These are phyloP conservation scores for Kwoniella dendrophila DNA, from an alignment of 768 basidiomycete genomes.

Conservation along the genomic window DNA sequence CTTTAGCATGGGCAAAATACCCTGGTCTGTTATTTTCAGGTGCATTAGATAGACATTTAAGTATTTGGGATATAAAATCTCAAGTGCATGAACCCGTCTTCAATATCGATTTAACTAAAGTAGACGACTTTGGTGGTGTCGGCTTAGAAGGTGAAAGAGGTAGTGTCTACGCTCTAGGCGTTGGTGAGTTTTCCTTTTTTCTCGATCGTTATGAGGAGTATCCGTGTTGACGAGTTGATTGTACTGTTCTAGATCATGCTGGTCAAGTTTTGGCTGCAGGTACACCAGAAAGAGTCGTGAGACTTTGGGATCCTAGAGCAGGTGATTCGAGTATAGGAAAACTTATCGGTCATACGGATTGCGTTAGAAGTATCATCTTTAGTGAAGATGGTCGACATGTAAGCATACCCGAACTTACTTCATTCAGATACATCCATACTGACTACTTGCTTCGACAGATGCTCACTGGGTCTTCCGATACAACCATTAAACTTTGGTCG, in stretches of 20 bases:
- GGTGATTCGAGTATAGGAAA: constrained; percentile 75
- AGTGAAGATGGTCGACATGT: constrained; percentile 91
- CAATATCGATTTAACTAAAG: constrained; percentile 46
- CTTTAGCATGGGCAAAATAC: constrained; percentile 47
- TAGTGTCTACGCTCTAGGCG: constrained; percentile 55
- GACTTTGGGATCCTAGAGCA: constrained; percentile 89
- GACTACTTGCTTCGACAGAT: constrained; percentile 33
- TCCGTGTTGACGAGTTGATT: background rate
- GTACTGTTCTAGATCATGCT: constrained; percentile 64
- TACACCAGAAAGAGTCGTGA: constrained; percentile 84
- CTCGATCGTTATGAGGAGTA: background rate
- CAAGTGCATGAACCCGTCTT: constrained; percentile 49
- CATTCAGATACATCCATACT: background rate
- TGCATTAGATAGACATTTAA: constrained; percentile 90
- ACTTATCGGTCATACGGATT: constrained; percentile 95
- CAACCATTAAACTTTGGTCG: constrained; percentile 75
- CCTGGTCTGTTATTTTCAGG: constrained; percentile 60
- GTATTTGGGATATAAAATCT: constrained; percentile 79
- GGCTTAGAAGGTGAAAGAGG: constrained; percentile 48
- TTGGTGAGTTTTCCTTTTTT: constrained; percentile 35
- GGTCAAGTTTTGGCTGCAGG: constrained; percentile 84
- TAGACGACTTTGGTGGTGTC: constrained; percentile 42
- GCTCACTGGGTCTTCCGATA: constrained; percentile 56
- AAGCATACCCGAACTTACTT: constrained; percentile 53
- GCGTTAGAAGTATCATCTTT: constrained; percentile 84